Percentiles rank a stretch among this genome's conserved stretches.
These are phyloP conservation scores for Chlamydomonas urium DNA, from an alignment of 139 green algal species.

Conservation along the genomic window DNA sequence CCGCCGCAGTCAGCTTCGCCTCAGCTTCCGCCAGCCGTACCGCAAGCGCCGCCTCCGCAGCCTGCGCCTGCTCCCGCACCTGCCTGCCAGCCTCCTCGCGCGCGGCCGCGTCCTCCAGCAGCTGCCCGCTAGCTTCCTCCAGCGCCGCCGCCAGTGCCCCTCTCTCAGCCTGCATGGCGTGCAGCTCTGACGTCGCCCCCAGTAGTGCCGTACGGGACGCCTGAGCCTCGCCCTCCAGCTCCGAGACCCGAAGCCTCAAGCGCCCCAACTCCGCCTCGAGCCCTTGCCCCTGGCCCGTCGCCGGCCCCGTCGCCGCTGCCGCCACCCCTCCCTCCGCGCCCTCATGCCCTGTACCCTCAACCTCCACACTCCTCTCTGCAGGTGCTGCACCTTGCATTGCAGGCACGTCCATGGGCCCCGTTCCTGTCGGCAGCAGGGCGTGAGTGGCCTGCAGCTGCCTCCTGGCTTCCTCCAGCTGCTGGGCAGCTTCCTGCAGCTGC, in stretches of 20 bases:
- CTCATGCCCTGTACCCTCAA: not conserved
- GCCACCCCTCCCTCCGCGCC: not conserved
- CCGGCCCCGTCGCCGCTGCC: not conserved
- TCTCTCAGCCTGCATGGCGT: slow-evolving; percentile 1
- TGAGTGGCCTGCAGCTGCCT: too few species aligned
- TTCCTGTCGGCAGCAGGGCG: too few species aligned
- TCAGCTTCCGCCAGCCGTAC: not conserved
- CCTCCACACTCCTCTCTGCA: not conserved
- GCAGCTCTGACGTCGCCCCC: not conserved
- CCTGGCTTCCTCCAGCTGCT: too few species aligned
- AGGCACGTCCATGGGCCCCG: too few species aligned
- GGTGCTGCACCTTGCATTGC: too few species aligned
- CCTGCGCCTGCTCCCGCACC: not conserved
- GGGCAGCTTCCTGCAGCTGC: too few species aligned
- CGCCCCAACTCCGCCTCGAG: not conserved
- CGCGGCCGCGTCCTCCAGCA: not conserved
- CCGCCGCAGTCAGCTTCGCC: slow-evolving; percentile 21
- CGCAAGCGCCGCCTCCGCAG: not conserved
- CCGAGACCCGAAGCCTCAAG: slow-evolving; percentile 4
- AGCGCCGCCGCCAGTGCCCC: slow-evolving; percentile 26
- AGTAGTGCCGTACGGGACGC: not conserved
- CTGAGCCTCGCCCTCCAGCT: slow-evolving; percentile 6
- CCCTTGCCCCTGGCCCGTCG: not conserved
- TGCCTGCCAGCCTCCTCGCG: not conserved
- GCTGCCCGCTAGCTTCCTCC: slow-evolving; percentile 20